A percentile compares a stretch with the other conserved stretches of the same genome.
These are phyloP conservation scores for Aureobasidium melanogenum DNA, from an alignment of 2,329 filamentous ascomycete genomes.

Conservation along the genomic window DNA sequence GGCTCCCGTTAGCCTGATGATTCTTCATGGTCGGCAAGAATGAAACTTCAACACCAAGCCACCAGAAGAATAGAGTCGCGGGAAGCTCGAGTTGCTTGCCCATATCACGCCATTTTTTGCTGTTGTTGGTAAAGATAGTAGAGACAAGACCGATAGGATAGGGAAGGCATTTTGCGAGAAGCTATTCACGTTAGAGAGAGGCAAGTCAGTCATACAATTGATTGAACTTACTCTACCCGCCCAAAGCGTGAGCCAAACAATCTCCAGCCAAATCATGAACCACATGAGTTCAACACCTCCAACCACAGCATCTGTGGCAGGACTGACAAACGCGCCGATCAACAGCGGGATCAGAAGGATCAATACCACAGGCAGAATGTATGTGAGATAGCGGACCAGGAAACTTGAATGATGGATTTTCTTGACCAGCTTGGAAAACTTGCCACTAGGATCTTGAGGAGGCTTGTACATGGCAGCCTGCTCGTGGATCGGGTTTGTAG, in stretches of 20 bases:
- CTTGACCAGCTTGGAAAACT: slow-evolving; percentile 56
- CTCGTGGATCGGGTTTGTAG: slow-evolving; percentile 61
- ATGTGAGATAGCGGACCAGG: slow-evolving; percentile 60
- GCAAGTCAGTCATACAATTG: too few relatives aligned
- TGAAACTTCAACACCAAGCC: slow-evolving; percentile 75
- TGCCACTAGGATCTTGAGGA: slow-evolving; percentile 52
- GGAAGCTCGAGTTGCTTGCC: slow-evolving; percentile 78
- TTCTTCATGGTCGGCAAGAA: slow-evolving; percentile 74
- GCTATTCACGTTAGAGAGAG: too few relatives aligned
- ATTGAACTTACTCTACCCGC: slow-evolving; percentile 42
- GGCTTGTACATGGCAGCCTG: slow-evolving; percentile 57
- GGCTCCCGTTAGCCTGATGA: slow-evolving; percentile 48
- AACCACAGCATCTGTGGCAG: slow-evolving; percentile 42
- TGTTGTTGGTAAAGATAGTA: slow-evolving; percentile 72
- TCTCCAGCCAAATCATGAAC: slow-evolving; percentile 94
- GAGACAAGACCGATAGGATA: slow-evolving; percentile 54
- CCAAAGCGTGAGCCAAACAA: slow-evolving; percentile 89
- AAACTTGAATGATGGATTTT: slow-evolving; percentile 56
- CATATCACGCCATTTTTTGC: slow-evolving; percentile 89
- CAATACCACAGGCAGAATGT: slow-evolving; percentile 56
- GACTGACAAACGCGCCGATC: slow-evolving; percentile 50
- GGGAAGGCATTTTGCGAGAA: slow-evolving; percentile 57
- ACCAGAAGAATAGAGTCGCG: slow-evolving; percentile 83
- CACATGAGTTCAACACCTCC: slow-evolving; percentile 74
- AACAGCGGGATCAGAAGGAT: slow-evolving; percentile 61